Evolutionary conservation across 2,329 filamentous ascomycete species (phyloP), one percentile per base, ranked within the genome.

Genomic region (Cladosporium sp.): DNA sequence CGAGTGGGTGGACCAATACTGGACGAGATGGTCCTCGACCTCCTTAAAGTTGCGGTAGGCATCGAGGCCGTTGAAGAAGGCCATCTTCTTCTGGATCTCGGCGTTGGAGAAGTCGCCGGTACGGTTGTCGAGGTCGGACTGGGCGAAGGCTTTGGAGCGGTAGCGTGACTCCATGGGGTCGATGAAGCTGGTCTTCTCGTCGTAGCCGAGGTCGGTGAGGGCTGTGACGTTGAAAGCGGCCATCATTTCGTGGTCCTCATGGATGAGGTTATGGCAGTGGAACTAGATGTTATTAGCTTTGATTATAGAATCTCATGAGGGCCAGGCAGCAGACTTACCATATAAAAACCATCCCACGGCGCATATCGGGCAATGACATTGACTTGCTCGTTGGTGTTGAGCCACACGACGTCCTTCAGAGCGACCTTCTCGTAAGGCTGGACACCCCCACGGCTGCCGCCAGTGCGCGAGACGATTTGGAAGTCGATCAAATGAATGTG

Each of bases 371-470:
- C 78, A 39, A 77, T 68, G 0, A 79, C 76, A 6, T 69, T 66
- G 11, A 78, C 74, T 1, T 66, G 32, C 64, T 82, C 79, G 15
- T 72, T 72, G 1, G 63, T 64, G 7, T 72, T 75, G 1, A 83
- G 68, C 70, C 77, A 77, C 2, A 82, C 78, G 2, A 81, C 75
- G 56, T 83, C 80, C 63, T 83, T 82, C n/a, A 80, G 70, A 0
- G 75, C 79, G 0, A 69, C 73, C 2, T 68, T 64, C 63, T 83
- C 80, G 56, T 83, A 82, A 0, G 75, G 70, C 54, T 70, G 57
- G 3, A 81, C 38, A 12, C 57, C 59, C 2, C 32, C 32, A 15
- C 32, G 32, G 32, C 32, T 36, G n/a, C 32, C 32, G n/a, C 75
- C 74, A 0, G 60, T 71, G 13, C 80, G 75, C 4, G 66, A 69